These are phyloP conservation scores for Metschnikowia dekortorum DNA, from an alignment of 805 yeast genomes.

Conservation along the genomic window DNA sequence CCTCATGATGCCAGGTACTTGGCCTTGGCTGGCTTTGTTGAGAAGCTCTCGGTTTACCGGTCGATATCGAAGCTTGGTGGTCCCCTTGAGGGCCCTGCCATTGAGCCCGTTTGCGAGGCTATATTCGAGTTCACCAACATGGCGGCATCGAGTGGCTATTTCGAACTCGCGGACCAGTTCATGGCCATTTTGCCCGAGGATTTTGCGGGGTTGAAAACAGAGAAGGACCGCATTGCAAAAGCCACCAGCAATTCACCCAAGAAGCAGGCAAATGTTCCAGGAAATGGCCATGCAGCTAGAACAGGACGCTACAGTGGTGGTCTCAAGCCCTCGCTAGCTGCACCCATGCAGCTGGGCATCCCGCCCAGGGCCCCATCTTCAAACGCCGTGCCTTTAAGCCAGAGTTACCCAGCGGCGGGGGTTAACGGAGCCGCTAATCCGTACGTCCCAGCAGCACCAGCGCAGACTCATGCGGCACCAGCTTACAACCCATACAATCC, in stretches of 20 bases:
- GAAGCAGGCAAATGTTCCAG: not conserved
- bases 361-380: not conserved
- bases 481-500: conserved; percentile 12
- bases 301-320: not conserved
- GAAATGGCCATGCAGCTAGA: not conserved
- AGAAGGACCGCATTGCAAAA: conserved; percentile 71
- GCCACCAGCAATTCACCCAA: conserved; percentile 47
- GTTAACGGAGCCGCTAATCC: conserved; percentile 1
- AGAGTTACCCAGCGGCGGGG: not conserved
- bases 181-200: conserved; percentile 69
- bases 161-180: conserved; percentile 72
- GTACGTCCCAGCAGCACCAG: conserved; percentile 11
- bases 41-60: conserved; percentile 74
- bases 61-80: conserved; percentile 40
- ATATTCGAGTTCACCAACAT: conserved; percentile 78
- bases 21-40: conserved; percentile 76
- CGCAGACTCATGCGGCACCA: conserved; percentile 18
- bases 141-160: conserved; percentile 77
- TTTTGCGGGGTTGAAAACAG: conserved; percentile 63
- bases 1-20: conserved; percentile 81
- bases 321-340: not conserved
- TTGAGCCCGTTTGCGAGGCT: conserved; percentile 51
- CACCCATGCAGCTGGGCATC: not conserved
- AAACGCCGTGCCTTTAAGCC: not conserved
- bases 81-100: conserved; percentile 37